Evolutionary conservation across 2,329 filamentous ascomycete species (phyloP).

Genomic region (Colletotrichum chrysophilum): DNA sequence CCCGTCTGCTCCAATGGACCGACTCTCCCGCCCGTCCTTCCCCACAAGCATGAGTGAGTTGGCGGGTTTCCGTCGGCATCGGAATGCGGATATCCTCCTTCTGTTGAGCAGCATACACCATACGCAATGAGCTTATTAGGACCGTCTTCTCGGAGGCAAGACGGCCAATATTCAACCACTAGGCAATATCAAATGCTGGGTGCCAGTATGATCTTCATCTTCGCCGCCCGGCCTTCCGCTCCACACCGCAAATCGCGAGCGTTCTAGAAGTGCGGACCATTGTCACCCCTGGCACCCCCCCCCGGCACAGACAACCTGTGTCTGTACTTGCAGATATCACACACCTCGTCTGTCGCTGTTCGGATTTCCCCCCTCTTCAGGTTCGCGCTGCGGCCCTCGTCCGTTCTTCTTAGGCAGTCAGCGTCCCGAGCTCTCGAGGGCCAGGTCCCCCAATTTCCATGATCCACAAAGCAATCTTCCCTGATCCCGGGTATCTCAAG

Average conservation of each 20-base stretch:
- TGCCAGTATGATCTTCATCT: neutral
- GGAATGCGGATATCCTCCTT: neutral
- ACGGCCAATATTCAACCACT: neutral
- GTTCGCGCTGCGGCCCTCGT: conserved; percentile 1
- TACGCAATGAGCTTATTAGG: neutral
- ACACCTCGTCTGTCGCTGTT: neutral
- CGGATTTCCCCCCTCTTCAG: neutral
- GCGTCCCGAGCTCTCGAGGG: neutral
- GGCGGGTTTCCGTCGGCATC: conserved; percentile 2
- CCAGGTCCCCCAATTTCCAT: conserved; percentile 4
- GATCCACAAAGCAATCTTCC: conserved; percentile 5
- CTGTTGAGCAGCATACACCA: neutral
- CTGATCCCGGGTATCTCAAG: conserved; percentile 12
- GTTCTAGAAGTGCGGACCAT: conserved; percentile 8
- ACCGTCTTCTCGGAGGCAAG: neutral
- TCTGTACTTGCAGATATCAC: neutral
- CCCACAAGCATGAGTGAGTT: neutral
- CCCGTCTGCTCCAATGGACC: neutral
- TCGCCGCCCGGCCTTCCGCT: neutral
- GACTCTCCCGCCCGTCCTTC: neutral
- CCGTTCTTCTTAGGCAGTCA: neutral
- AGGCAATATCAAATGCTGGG: neutral
- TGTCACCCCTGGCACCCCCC: neutral
- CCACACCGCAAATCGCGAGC: conserved; percentile 7
- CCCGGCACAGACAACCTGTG: neutral